phyloP scores from a whole-genome alignment of 257 asterid species.

The Fraxinus americana region DNA sequence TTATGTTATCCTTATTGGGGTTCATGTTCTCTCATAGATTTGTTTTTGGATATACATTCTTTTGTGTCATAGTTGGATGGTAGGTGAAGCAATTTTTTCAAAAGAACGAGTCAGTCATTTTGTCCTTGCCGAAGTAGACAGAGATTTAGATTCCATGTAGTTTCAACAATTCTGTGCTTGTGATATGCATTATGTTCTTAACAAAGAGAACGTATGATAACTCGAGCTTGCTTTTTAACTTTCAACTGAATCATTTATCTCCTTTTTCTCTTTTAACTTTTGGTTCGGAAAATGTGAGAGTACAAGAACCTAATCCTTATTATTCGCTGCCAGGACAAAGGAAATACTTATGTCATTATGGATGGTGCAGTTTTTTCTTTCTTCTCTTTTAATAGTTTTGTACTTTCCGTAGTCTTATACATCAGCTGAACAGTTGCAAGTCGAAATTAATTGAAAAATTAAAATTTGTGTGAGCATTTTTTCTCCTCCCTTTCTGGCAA shows the following conservation, averaged over 20 bases:
- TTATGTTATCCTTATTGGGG: not conserved
- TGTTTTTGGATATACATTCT: not conserved
- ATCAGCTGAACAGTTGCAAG: not conserved
- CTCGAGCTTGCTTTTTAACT: not conserved
- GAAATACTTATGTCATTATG: not conserved
- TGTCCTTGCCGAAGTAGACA: not conserved
- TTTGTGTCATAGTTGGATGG: not conserved
- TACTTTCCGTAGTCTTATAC: not conserved
- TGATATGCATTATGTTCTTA: not conserved
- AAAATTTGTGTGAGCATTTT: not conserved
- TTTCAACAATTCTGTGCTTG: not conserved
- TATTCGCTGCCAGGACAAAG: not conserved
- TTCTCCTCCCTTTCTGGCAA: not conserved
- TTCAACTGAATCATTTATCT: not conserved
- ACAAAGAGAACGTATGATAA: not conserved
- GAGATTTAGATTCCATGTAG: not conserved
- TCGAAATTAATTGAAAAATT: not conserved
- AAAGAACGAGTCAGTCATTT: not conserved
- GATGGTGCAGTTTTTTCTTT: not conserved
- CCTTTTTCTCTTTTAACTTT: not conserved
- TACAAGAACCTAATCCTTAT: not conserved
- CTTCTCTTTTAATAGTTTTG: not conserved
- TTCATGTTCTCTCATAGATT: not conserved
- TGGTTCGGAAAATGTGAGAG: not conserved
- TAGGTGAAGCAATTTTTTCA: not conserved